phyloP scores from a whole-genome alignment of 306 rosid genomes.

The Trichosanthes cucumerina region DNA sequence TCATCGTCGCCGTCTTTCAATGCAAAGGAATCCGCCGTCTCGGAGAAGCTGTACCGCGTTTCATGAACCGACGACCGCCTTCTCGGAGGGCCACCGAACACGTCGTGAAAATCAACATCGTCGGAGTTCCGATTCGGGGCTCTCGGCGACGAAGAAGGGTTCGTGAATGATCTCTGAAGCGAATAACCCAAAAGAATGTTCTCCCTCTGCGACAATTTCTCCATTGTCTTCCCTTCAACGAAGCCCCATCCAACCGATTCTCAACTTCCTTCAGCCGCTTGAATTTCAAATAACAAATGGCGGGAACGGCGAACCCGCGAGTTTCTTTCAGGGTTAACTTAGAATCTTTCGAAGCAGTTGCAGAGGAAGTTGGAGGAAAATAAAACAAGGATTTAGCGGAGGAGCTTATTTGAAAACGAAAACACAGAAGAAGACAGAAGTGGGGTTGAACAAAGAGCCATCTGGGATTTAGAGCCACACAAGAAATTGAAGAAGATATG shows the following conservation, averaged over 20 bases:
- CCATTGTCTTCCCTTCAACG: slow-evolving; percentile 27
- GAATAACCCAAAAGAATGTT: slow-evolving; percentile 37
- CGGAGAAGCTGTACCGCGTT: slow-evolving; percentile 19
- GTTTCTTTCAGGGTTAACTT: background rate
- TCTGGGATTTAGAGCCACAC: slow-evolving; percentile 42
- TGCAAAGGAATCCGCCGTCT: slow-evolving; percentile 11
- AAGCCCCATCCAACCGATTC: background rate
- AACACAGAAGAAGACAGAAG: slow-evolving; percentile 1
- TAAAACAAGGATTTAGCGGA: background rate
- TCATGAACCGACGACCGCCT: slow-evolving; percentile 46
- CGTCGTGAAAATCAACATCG: slow-evolving; percentile 72
- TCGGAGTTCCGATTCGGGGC: slow-evolving; percentile 24
- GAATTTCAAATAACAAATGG: background rate
- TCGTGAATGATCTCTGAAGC: slow-evolving; percentile 22
- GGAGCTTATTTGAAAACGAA: background rate
- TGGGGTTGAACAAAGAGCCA: background rate
- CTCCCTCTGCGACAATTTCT: slow-evolving; percentile 43
- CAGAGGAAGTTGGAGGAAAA: background rate
- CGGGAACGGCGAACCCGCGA: slow-evolving; percentile 6
- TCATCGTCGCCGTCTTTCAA: slow-evolving; percentile 20
- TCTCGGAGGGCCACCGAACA: slow-evolving; percentile 89
- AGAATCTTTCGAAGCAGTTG: background rate
- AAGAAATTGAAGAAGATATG: slow-evolving; percentile 5
- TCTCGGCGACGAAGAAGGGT: slow-evolving; percentile 19
- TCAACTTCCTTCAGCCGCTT: background rate